These are phyloP conservation scores for Ensete glaucum DNA, from an alignment of 176 grass and related monocot genomes.

Conservation along the genomic window DNA sequence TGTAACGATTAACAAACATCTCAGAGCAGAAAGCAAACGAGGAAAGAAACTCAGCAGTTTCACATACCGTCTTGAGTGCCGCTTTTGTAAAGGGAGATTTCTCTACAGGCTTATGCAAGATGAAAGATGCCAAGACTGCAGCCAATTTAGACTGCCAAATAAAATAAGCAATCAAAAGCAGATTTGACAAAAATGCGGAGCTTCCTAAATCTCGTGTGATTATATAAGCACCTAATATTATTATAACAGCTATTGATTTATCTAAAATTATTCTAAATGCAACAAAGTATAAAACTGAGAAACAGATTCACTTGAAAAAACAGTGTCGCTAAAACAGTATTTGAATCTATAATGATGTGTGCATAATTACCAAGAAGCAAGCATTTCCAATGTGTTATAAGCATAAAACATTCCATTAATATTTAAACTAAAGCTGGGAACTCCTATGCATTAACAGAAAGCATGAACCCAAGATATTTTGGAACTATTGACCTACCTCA, in stretches of 20 bases:
- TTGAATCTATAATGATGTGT: neutral
- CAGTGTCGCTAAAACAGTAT: neutral
- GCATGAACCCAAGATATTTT: neutral
- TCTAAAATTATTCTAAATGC: neutral
- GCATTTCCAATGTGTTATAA: neutral
- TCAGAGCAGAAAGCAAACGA: neutral
- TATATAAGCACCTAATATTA: neutral
- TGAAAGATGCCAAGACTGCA: slow-evolving; percentile 67
- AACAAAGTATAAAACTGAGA: neutral
- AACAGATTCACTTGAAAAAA: neutral
- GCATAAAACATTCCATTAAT: neutral
- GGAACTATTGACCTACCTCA: slow-evolving; percentile 34
- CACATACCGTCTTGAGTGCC: slow-evolving; percentile 70
- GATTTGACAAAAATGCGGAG: neutral
- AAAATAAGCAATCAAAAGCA: neutral
- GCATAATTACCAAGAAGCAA: neutral
- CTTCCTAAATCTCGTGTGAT: neutral
- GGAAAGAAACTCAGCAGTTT: neutral
- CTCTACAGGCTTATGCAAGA: slow-evolving; percentile 59
- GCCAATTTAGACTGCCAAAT: slow-evolving; percentile 56
- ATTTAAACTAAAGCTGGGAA: neutral
- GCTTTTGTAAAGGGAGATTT: slow-evolving; percentile 65
- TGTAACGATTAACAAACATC: slow-evolving; percentile 5
- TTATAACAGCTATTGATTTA: neutral
- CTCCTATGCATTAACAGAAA: neutral